Evolutionary conservation across 768 basidiomycete genomes (phyloP), one percentile per base, ranked within the genome.

Genomic region (Pisolithus marmoratus): DNA sequence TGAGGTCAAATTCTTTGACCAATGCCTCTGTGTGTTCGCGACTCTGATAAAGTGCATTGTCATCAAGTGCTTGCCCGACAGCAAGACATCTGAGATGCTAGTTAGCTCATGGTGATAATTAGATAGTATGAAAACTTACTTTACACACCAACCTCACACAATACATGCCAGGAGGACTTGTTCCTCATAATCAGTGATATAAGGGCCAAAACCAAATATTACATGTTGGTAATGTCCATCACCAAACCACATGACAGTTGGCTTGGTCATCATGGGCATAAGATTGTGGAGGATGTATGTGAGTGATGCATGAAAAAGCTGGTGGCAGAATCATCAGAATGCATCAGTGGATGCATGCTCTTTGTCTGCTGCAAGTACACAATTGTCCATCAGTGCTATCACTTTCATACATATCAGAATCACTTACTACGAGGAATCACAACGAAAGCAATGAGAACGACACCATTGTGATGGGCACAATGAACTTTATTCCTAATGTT

Each of bases 111-210:
- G 11, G 20, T 23, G 7, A 42, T 17, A 8, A 5, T 23, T 42
- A 11, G 40, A 42, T 11, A 42, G 40, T 23, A 23, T 4, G 17
- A 22, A 46, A 49, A 50, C 48, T 17, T n/a, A 2, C 46, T 31
- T 51, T 17, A 38, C 17, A 15, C 73, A 75, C 72, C 72, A 74
- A 1, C 57, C 59, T 22, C 61, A 59, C 0, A 74, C 60, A 26
- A 72, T 58, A 36, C 70, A 63, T 1, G 66, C 57, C 0, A 72
- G 48, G 0, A 70, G 41, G 0, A 54, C 66, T 50, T 73, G 70
- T 49, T 74, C 70, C 0, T 69, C 70, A 46, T 74, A 72, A 46
- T 73, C 67, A 0, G 68, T 67, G 48, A 74, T 73, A 26, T 71
- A 70, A 2, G 70, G 63, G 0, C 68, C 68, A 7, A 75, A 49